Evolutionary conservation across 805 yeast genomes (phyloP), one percentile per base, ranked within the genome.

Genomic region (Wickerhamiella slavikovae): DNA sequence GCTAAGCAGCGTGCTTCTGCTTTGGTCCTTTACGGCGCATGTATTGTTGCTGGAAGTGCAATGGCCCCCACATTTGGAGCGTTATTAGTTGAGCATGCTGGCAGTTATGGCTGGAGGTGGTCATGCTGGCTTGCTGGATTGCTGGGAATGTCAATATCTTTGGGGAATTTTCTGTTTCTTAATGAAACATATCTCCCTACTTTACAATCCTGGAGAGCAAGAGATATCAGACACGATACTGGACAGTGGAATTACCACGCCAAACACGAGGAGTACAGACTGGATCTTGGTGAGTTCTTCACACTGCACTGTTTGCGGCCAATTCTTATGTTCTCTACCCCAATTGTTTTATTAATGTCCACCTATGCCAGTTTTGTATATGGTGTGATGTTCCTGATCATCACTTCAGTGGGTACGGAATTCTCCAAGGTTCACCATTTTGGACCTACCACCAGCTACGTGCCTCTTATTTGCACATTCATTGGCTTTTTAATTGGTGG

Each of bases 181-280:
- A 7, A 50, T 47, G 51, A 59, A 54, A 52, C 52, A 8, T 62
- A 55, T 33, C 42, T 41, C 5, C 52, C 55, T 4, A 43, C 40
- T 0, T 67, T 82, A 30, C 58, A 77, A 38, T 68, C 72, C 43
- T 58, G 47, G 23, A 65, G 71, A 47, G 94, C 94, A 13, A 53
- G 51, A 33, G 60, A 50, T 42, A 44, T 80, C 41, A 66, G 94
- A 54, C 60, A 66, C 42, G 70, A 68, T 46, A 76, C 94, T 3
- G 82, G 89, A 25, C 73, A 79, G 43, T 60, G 62, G 37, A 74
- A 72, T 43, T 72, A 78, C 37, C 82, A 80, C 78, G 77, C 95
- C 17, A 91, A 77, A 55, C 91, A 78, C 48, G 96, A 85, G 12
- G 89, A 85, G 18, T 69, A 67, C 47, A 79, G 79, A 28, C 49